These are phyloP conservation scores for Brasilioporus rufonigricans DNA, from an alignment of 768 basidiomycete species.

Conservation along the genomic window DNA sequence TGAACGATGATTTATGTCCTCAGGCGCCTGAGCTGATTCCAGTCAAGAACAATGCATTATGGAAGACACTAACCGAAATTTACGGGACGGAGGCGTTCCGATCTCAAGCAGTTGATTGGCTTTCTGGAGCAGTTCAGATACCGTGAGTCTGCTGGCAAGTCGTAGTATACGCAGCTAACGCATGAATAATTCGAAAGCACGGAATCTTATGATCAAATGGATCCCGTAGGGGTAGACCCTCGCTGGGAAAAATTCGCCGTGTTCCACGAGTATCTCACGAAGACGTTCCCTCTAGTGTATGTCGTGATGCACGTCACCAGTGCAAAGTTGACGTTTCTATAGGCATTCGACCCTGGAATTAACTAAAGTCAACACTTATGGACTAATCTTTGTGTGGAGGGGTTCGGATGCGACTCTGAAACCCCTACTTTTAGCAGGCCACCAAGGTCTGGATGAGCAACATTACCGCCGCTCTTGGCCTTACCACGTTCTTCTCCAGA, in stretches of 20 bases:
- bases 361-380: slow-evolving; percentile 62
- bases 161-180: slow-evolving; percentile 3
- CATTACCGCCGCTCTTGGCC: neutral
- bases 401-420: slow-evolving; percentile 49
- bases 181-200: slow-evolving; percentile 36
- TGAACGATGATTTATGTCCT: slow-evolving; percentile 30
- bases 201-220: slow-evolving; percentile 50
- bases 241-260: slow-evolving; percentile 53
- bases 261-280: slow-evolving; percentile 54
- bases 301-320: slow-evolving; percentile 10
- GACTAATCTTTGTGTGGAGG: slow-evolving; percentile 56
- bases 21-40: slow-evolving; percentile 36
- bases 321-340: neutral
- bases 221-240: slow-evolving; percentile 44
- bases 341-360: slow-evolving; percentile 51
- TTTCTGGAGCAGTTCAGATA: slow-evolving; percentile 38
- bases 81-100: slow-evolving; percentile 38
- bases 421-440: slow-evolving; percentile 53
- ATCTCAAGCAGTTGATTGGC: slow-evolving; percentile 34
- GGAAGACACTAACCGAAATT: slow-evolving; percentile 29
- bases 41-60: slow-evolving; percentile 32
- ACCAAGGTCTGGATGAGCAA: slow-evolving; percentile 43
- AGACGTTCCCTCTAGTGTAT: slow-evolving; percentile 63
- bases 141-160: slow-evolving; percentile 35
- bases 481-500: slow-evolving; percentile 36